Evolutionary conservation across 495 filamentous ascomycete genomes (phyloP).

Genomic region (Staphylotrichum longicolle): DNA sequence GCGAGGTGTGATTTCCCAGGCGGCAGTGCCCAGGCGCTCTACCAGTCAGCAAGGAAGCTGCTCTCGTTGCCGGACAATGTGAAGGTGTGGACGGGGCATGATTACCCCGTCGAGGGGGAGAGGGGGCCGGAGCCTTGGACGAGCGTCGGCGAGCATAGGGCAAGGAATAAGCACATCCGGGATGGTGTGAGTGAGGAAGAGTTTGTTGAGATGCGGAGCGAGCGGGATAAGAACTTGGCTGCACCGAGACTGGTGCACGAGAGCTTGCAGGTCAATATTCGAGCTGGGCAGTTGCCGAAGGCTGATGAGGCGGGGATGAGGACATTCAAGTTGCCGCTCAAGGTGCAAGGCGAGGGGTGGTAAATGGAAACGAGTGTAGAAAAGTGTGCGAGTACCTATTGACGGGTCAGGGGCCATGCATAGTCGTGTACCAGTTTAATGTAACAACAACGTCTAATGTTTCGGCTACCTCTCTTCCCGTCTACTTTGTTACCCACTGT

Average conservation of each 20-base stretch:
- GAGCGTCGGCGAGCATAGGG: conserved; percentile 51
- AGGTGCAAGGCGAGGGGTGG: conserved; percentile 20
- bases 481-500: neutral
- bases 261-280: conserved; percentile 59
- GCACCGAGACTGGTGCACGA: conserved; percentile 55
- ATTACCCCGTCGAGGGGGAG: conserved; percentile 42
- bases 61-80: conserved; percentile 46
- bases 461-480: too few species aligned
- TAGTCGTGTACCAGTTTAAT: too few species aligned
- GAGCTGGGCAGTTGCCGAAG: conserved; percentile 50
- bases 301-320: conserved; percentile 35
- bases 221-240: conserved; percentile 47
- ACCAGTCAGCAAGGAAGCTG: conserved; percentile 44
- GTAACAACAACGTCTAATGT: too few species aligned
- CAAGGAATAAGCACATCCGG: conserved; percentile 53
- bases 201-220: conserved; percentile 48
- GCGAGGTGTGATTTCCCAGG: conserved; percentile 62
- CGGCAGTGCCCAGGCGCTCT: conserved; percentile 48
- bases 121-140: conserved; percentile 40
- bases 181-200: conserved; percentile 42
- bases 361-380: neutral
- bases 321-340: conserved; percentile 48
- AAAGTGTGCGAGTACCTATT: too few species aligned
- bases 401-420: too few species aligned
- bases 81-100: conserved; percentile 53